Base-by-base conservation (phyloP, 2,329 filamentous ascomycete genomes). In the Pseudogymnoascus sp. region DNA sequence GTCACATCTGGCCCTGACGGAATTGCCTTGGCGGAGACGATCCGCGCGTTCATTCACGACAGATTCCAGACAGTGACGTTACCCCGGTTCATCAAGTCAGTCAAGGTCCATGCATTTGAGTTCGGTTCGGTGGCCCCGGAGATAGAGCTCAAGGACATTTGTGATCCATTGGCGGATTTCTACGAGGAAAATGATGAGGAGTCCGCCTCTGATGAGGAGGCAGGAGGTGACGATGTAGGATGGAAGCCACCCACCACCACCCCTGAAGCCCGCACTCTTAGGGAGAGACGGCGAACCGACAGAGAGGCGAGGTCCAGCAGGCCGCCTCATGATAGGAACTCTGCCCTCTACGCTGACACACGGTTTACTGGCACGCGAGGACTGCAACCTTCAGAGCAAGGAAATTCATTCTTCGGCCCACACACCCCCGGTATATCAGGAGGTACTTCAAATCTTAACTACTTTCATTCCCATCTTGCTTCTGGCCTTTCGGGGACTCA, bases 61-160 rank as follows among this genome's bases (percentile, higher is more conserved):
- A 94, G 92, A 71, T 99, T 99, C 76, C 94, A 99, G 77, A 86
- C 91, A 64, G 87, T 97, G 66, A 84, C 88, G 27, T 82, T 99
- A 55, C 94, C 94, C 63, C 89, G 92, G 71, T 97, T 99, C 81
- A 97, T 99, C 76, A 92, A 94, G 72, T 94, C 92, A 27, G 94
- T 99, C 69, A 88, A 91, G 61, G 92, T 97, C 40, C 92, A 97
- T 73, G 87, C 90, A 64, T 99, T 99, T 76, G 87, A 93, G 66
- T 97, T 99, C 73, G 94, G 94, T 58, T 85, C 80, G 29, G 86
- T 93, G 59, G 81, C 89, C 39, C 94, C 94, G 1, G 84, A 89
- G 68, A 83, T 99, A 42, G 91, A 95, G 72, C 87, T 99, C 70
- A 97, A 97, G 76, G 94, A 97, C 74, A 92, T 99, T 64, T 95